These are phyloP conservation scores for Oxyria digyna DNA, from an alignment of 148 eudicot species.

Conservation along the genomic window DNA sequence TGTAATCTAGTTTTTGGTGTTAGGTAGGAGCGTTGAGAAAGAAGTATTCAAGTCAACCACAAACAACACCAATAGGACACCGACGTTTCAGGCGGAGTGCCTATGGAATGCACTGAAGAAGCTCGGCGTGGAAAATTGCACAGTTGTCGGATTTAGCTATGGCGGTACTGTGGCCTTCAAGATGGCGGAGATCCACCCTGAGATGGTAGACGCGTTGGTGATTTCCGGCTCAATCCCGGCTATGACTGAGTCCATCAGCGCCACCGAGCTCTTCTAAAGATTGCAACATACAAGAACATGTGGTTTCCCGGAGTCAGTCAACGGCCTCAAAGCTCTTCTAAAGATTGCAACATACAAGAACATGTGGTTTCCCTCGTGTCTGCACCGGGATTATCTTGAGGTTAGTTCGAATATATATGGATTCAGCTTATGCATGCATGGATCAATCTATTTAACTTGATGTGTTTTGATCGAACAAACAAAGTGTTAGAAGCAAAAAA, in stretches of 20 bases:
- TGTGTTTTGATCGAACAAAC: too few relatives aligned
- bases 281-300: conserved; percentile 66
- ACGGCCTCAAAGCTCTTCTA: conserved; percentile 64
- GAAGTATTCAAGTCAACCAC: conserved; percentile 44
- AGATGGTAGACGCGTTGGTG: conserved; percentile 50
- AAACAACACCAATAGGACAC: conserved; percentile 13
- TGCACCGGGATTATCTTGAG: conserved; percentile 78
- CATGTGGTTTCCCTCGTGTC: conserved; percentile 72
- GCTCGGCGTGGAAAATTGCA: conserved; percentile 52
- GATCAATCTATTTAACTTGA: too few relatives aligned
- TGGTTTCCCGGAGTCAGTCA: conserved; percentile 69
- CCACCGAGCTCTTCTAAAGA: conserved; percentile 42
- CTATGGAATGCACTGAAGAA: conserved; percentile 41
- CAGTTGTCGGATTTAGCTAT: conserved; percentile 80
- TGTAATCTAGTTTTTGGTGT: too few relatives aligned
- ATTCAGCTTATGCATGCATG: too few relatives aligned
- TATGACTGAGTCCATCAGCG: conserved; percentile 75
- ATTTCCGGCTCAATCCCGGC: conserved; percentile 79
- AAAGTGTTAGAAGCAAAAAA: too few relatives aligned
- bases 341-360: conserved; percentile 71
- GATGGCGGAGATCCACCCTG: conserved; percentile 68
- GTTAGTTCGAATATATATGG: too few relatives aligned
- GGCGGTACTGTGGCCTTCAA: conserved; percentile 94
- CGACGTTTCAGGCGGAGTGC: conserved; percentile 53
- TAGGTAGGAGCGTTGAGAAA: conserved; percentile 49